Base-by-base conservation (phyloP, 805 yeast species). In the Metschnikowia arizonensis region DNA sequence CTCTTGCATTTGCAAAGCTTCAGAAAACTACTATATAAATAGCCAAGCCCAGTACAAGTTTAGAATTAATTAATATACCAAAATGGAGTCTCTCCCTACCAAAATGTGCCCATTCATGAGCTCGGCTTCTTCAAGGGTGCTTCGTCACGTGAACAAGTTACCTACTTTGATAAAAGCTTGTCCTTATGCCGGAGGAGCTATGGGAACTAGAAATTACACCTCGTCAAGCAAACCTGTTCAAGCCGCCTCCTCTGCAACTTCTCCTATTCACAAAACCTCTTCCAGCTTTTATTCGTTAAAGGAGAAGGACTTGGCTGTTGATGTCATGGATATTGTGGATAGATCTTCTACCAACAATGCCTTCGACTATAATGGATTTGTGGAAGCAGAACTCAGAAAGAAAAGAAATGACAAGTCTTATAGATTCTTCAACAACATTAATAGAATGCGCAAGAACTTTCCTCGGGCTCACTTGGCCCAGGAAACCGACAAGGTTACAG, bases 361-460 rank as follows among this genome's bases (percentile, higher is more conserved):
- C 1, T 88, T 83, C 65, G 91, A 87, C 63, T 90, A 82, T 65
- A 75, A 79, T 41, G 86, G 86, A 2, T 74, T 79, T 54, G 81
- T 88, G 62, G 76, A 77, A 47, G 63, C 65, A 39, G 93, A 89
- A 57, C 71, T 93, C 49, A 64, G 72, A 47, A 78, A 77, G 61
- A 93, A 93, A 71, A 81, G 95, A 63, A 56, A 70, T 40, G 99
- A 93, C 73, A 88, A 86, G 65, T 88, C 97, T 18, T 93, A 93
- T 69, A 84, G 99, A 58, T 91, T 79, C 66, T 93, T 93, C 78
- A 93, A 93, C 79, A 93, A 93, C 75, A 89, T 93, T 73, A 93
- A 93, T 74, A 83, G 99, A 56, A 76, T 93, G 57, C 98, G 98
- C 39, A 75, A 81, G 49, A 96, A 91, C 63, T 93, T 88, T 62